Percentiles rank a stretch among this genome's conserved stretches.
phyloP scores from a whole-genome alignment of 345 rosid genomes.

The Eucalyptus fibrosa region DNA sequence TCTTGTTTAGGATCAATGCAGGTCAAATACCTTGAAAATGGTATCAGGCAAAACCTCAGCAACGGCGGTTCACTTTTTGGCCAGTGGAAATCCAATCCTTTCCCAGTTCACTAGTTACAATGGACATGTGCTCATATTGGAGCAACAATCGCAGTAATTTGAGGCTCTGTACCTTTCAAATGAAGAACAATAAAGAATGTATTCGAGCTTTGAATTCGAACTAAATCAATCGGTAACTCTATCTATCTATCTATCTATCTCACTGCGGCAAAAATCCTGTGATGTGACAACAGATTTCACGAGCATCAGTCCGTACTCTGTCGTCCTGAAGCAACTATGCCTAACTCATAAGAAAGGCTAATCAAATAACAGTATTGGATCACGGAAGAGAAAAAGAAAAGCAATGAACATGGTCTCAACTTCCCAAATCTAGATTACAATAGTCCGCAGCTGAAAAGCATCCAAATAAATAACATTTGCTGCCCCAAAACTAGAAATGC shows the following conservation, averaged over 20 bases:
- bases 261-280: not conserved
- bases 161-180: not conserved
- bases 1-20: not conserved
- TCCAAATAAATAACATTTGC: not conserved
- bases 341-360: not conserved
- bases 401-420: not conserved
- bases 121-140: not conserved
- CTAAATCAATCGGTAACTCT: not conserved
- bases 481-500: not conserved
- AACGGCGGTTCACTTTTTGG: not conserved
- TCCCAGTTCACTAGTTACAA: not conserved
- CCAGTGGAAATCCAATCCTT: not conserved
- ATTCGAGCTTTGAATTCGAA: not conserved
- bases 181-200: not conserved
- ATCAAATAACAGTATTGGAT: not conserved
- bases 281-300: not conserved
- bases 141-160: not conserved
- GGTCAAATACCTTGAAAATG: not conserved
- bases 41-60: not conserved
- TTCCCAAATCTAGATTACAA: not conserved
- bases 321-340: not conserved
- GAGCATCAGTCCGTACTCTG: not conserved
- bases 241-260: not conserved
- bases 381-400: not conserved
- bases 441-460: not conserved